A percentile compares a stretch with the other conserved stretches of the same genome.
Conservation (phyloP, 495 filamentous ascomycete species). For the Apodospora peruviana region DNA sequence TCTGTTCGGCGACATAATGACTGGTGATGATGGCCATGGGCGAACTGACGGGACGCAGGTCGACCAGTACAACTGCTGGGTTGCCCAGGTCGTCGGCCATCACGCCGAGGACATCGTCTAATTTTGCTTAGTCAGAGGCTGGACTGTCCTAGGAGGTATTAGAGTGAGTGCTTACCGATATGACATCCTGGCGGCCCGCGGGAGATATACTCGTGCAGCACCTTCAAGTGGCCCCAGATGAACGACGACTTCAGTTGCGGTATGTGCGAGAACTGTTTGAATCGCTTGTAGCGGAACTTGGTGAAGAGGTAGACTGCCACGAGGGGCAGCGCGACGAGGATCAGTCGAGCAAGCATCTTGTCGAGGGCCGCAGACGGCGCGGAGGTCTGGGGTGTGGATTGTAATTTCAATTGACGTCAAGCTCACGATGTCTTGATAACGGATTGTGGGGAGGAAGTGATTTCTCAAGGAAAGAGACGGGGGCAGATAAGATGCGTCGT, state of each 20-base stretch:
- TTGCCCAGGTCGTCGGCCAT: conserved; percentile 20
- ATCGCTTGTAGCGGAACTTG: conserved; percentile 14
- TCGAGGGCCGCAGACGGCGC: too few species aligned
- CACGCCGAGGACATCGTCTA: conserved; percentile 17
- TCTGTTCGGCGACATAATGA: conserved; percentile 41
- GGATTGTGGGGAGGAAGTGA: too few species aligned
- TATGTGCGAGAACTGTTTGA: conserved; percentile 24
- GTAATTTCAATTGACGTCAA: too few species aligned
- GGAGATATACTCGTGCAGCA: conserved; percentile 14
- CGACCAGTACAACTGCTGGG: conserved; percentile 25
- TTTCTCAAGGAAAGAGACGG: too few species aligned
- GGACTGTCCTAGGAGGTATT: too few species aligned
- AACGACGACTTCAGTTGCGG: conserved; percentile 24
- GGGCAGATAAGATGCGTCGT: too few species aligned
- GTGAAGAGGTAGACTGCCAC: conserved; percentile 16
- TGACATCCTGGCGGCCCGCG: conserved; percentile 13
- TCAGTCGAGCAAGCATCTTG: conserved; percentile 8
- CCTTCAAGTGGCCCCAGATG: conserved; percentile 28
- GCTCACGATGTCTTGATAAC: too few species aligned
- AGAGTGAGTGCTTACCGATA: conserved; percentile 22
- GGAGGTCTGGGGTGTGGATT: too few species aligned
- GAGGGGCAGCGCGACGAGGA: conserved; percentile 8
- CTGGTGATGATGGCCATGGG: conserved; percentile 34
- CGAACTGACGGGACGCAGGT: conserved; percentile 28
- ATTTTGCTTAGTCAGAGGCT: too few species aligned